Percentiles rank a stretch among this genome's conserved stretches.
Conservation (phyloP, 169 alveolate species). For the Plasmodium berghei region DNA sequence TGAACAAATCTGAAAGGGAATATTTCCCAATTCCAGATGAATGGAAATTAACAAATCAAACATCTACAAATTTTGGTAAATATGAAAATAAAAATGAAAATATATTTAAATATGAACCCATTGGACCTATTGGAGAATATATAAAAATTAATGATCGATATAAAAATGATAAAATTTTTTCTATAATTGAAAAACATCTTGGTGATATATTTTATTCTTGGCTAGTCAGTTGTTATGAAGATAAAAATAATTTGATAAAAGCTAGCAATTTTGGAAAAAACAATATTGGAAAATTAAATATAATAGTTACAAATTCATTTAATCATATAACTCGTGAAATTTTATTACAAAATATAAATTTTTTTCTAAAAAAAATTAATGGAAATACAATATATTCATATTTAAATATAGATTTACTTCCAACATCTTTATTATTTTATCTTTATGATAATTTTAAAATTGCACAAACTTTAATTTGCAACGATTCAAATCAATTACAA, state of each 20-base stretch:
- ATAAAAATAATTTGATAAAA: slow-evolving; percentile 41
- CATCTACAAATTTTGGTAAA: background rate
- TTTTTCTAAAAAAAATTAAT: slow-evolving; percentile 13
- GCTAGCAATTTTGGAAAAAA: slow-evolving; percentile 21
- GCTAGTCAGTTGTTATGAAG: slow-evolving; percentile 75
- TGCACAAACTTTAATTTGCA: slow-evolving; percentile 51
- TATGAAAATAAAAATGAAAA: background rate
- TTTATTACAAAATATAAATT: slow-evolving; percentile 30
- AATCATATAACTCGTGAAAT: slow-evolving; percentile 37
- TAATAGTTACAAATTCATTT: slow-evolving; percentile 71
- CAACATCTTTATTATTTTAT: slow-evolving; percentile 61
- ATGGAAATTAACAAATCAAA: background rate
- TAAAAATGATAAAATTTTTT: slow-evolving; percentile 30
- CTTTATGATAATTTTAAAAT: slow-evolving; percentile 61
- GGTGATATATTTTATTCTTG: slow-evolving; percentile 66
- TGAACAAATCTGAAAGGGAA: background rate
- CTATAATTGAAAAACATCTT: slow-evolving; percentile 62
- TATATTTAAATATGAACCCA: slow-evolving; percentile 56
- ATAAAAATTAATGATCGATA: slow-evolving; percentile 18
- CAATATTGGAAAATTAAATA: background rate
- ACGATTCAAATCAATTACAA: slow-evolving; percentile 50
- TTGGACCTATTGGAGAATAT: slow-evolving; percentile 73
- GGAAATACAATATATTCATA: slow-evolving; percentile 59
- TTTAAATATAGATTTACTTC: slow-evolving; percentile 43
- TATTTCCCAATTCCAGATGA: background rate